phyloP scores from a whole-genome alignment of 148 eudicot genomes.

The Suaeda aralocaspica region DNA sequence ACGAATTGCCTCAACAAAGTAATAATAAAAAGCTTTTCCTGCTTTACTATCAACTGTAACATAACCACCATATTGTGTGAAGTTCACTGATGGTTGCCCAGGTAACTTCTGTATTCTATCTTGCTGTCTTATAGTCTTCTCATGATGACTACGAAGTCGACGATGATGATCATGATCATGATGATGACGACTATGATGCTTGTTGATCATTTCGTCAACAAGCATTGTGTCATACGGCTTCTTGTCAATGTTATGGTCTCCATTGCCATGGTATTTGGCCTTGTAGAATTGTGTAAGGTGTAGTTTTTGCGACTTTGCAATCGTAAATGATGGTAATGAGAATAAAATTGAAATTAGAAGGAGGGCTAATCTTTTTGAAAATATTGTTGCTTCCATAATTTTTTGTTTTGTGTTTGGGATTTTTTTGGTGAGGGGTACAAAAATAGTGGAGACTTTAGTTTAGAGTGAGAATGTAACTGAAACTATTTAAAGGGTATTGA shows the following conservation, averaged over 20 bases:
- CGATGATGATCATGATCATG: not conserved
- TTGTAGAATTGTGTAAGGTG: slow-evolving; percentile 19
- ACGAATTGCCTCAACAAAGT: slow-evolving; percentile 47
- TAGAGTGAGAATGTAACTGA: not conserved
- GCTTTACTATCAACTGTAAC: slow-evolving; percentile 41
- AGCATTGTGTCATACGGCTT: slow-evolving; percentile 8
- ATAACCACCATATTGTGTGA: slow-evolving; percentile 65
- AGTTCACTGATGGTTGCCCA: slow-evolving; percentile 50
- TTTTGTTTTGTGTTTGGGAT: not conserved
- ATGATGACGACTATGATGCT: not conserved
- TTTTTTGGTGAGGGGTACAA: not conserved
- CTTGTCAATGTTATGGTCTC: slow-evolving; percentile 5
- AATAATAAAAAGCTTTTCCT: slow-evolving; percentile 54
- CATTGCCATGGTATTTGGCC: slow-evolving; percentile 15
- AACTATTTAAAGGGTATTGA: not conserved
- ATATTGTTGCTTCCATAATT: slow-evolving; percentile 4
- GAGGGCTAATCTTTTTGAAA: not conserved
- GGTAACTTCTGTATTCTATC: slow-evolving; percentile 50
- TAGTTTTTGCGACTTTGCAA: slow-evolving; percentile 18
- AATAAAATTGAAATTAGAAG: not conserved
- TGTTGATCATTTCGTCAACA: not conserved
- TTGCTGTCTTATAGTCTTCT: slow-evolving; percentile 25
- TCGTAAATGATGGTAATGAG: slow-evolving; percentile 1
- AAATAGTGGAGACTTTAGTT: not conserved
- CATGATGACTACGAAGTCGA: not conserved